Evolutionary conservation across 345 rosid genomes (phyloP).

Genomic region (thale cress (Arabidopsis thaliana)): TAIR10.1 NC_003076.8:1809501-1810000

Average conservation of each 20-base stretch:
- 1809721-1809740: background rate
- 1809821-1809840: background rate
- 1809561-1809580: conserved; percentile 49
- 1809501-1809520: conserved; percentile 47
- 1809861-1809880: background rate
- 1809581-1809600: conserved; percentile 47
- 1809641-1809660: conserved; percentile 51
- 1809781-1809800: background rate
- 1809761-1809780: background rate
- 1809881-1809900: background rate
- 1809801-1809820: background rate
- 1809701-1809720: background rate
- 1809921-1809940: background rate
- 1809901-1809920: background rate
- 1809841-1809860: background rate
- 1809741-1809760: background rate
- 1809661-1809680: conserved; percentile 32
- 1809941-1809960: background rate
- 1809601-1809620: conserved; percentile 49
- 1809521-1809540: conserved; percentile 44
- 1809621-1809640: conserved; percentile 56
- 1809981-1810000: background rate
- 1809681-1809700: background rate
- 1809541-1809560: conserved; percentile 46
- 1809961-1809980: background rate